Conservation (phyloP, 2,329 filamentous ascomycete species). For the Madurella fahalii region DNA sequence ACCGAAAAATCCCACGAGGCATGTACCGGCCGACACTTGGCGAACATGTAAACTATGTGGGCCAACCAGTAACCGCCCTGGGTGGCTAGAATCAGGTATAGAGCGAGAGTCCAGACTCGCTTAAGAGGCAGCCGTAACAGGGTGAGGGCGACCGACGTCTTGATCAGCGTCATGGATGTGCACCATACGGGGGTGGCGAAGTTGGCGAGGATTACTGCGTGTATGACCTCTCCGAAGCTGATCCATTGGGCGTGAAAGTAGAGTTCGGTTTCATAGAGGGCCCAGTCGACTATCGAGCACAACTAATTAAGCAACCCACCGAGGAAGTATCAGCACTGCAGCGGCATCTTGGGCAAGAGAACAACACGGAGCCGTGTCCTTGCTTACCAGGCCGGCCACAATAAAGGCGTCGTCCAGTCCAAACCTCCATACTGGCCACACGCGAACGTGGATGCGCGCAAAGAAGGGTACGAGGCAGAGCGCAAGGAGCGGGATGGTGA, state of each 20-base stretch:
- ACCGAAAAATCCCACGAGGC: constrained; percentile 15
- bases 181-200: constrained; percentile 19
- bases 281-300: constrained; percentile 17
- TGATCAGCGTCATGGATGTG: constrained; percentile 19
- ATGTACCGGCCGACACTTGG: constrained; percentile 14
- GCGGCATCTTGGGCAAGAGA: background rate
- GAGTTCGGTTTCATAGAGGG: constrained; percentile 6
- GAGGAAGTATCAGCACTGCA: background rate
- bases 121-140: constrained; percentile 15
- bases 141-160: constrained; percentile 17
- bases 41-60: constrained; percentile 15
- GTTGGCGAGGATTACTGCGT: constrained; percentile 9
- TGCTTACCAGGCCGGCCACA: constrained; percentile 15
- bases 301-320: constrained; percentile 1
- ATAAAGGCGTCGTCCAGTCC: constrained; percentile 19
- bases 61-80: constrained; percentile 12
- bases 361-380: no score
- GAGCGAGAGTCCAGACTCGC: background rate
- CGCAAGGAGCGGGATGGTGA: constrained; percentile 14
- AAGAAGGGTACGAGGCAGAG: constrained; percentile 15
- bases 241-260: constrained; percentile 6
- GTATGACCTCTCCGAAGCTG: background rate
- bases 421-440: constrained; percentile 18
- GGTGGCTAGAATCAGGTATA: constrained; percentile 10
- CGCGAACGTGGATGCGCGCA: constrained; percentile 16